A percentile compares a stretch with the other conserved stretches of the same genome.
These are phyloP conservation scores for Kingdonia uniflora DNA, from an alignment of 164 flowering plant species.

Conservation along the genomic window DNA sequence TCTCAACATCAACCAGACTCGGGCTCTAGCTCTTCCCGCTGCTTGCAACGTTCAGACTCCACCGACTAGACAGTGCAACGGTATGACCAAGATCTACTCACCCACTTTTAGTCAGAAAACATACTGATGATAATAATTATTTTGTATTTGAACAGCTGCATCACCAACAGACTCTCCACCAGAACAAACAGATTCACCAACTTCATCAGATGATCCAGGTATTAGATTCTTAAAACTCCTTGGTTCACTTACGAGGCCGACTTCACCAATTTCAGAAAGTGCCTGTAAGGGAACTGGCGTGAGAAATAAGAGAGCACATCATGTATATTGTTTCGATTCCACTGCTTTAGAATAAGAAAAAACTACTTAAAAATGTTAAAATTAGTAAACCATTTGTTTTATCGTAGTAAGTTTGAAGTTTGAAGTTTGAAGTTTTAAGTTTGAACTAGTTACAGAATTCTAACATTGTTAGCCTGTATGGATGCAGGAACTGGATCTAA, in stretches of 20 bases:
- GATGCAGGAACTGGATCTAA: slow-evolving; percentile 37
- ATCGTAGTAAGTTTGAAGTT: too few relatives aligned
- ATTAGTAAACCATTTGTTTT: background rate
- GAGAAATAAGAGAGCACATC: too few relatives aligned
- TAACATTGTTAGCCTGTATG: background rate
- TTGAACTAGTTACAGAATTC: background rate
- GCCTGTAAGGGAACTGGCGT: too few relatives aligned
- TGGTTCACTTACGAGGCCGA: background rate
- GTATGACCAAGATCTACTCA: slow-evolving; percentile 16
- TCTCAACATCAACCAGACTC: slow-evolving; percentile 57
- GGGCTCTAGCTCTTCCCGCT: slow-evolving; percentile 51
- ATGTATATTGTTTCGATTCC: too few relatives aligned
- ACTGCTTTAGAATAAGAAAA: too few relatives aligned
- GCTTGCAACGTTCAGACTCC: slow-evolving; percentile 79
- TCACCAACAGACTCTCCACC: slow-evolving; percentile 41
- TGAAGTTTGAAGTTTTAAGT: too few relatives aligned
- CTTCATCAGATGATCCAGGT: slow-evolving; percentile 29
- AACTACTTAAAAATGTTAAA: too few relatives aligned
- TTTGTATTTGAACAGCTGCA: slow-evolving; percentile 25
- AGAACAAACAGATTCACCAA: slow-evolving; percentile 24
- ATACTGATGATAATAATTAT: background rate
- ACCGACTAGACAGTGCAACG: slow-evolving; percentile 43
- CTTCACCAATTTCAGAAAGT: too few relatives aligned
- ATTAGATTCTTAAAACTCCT: background rate
- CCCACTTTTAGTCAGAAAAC: too few relatives aligned